A percentile compares a stretch with the other conserved stretches of the same genome.
phyloP scores from a whole-genome alignment of 2,329 filamentous ascomycete species.

The Aspergillus transmontanensis region DNA sequence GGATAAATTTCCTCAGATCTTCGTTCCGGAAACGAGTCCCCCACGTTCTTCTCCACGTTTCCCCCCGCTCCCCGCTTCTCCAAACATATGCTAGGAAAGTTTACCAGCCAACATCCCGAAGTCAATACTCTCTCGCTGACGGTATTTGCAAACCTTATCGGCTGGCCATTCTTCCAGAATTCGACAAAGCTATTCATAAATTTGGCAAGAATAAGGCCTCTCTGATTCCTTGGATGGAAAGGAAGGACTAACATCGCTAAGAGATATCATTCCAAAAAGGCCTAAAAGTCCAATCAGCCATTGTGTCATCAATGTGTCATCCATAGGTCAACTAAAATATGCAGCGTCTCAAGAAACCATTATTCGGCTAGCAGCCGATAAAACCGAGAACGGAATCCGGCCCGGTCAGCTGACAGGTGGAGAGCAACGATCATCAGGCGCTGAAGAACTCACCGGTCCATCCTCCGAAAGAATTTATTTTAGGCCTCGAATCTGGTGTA shows the following conservation, averaged over 20 bases:
- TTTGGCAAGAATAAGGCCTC: background rate
- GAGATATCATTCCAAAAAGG: background rate
- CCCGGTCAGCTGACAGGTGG: background rate
- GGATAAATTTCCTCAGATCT: background rate
- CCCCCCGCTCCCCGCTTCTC: slow-evolving; percentile 5
- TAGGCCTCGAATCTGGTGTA: background rate
- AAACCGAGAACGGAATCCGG: background rate
- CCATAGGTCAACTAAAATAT: background rate
- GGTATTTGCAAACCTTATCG: background rate
- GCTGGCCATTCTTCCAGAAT: background rate
- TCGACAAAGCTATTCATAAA: background rate
- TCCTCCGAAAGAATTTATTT: background rate
- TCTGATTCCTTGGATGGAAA: background rate
- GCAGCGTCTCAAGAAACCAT: background rate
- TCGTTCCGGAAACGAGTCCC: background rate
- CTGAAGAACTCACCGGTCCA: background rate
- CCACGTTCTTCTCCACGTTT: background rate
- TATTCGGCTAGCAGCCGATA: background rate
- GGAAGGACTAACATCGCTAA: background rate
- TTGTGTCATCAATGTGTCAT: background rate
- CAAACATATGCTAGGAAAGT: background rate
- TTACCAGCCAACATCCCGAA: background rate
- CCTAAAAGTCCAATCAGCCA: background rate
- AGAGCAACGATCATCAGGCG: background rate
- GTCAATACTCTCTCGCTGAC: background rate